Evolutionary conservation across 805 yeast species (phyloP).

Genomic region (Candida sakaeoensis): DNA sequence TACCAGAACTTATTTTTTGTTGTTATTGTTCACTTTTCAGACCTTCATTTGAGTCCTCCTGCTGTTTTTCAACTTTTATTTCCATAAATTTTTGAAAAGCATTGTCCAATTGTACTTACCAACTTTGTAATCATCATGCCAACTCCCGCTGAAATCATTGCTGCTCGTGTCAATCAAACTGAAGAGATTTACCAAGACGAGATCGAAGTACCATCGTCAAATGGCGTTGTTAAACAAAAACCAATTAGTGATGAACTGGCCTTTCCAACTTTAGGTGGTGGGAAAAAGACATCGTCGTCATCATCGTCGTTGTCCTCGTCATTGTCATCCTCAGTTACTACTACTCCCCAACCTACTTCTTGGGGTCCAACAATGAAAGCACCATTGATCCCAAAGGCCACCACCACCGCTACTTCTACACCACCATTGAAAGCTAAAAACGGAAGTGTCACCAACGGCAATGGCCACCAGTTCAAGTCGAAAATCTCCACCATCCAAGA

Average conservation of each 20-base stretch:
- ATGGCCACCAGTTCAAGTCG: constrained; percentile 23
- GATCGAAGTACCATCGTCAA: constrained; percentile 10
- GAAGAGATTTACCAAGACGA: constrained; percentile 6
- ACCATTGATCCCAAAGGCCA: constrained; percentile 14
- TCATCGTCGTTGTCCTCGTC: too few relatives aligned
- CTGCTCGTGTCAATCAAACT: constrained; percentile 32
- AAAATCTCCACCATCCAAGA: constrained; percentile 66
- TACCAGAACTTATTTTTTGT: too few relatives aligned
- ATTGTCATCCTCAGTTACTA: too few relatives aligned
- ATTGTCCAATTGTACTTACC: constrained; percentile 9
- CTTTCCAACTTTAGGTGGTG: constrained; percentile 64
- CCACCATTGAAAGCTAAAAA: constrained; percentile 13
- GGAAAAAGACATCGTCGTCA: constrained; percentile 23
- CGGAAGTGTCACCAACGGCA: constrained; percentile 8
- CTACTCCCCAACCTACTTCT: constrained; percentile 22
- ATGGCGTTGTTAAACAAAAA: constrained; percentile 6
- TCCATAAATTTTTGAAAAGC: constrained; percentile 8
- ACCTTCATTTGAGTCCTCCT: too few relatives aligned
- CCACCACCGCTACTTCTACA: constrained; percentile 11
- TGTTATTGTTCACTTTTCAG: too few relatives aligned
- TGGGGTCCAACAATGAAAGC: constrained; percentile 39
- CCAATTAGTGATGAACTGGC: constrained; percentile 52
- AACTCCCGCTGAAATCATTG: constrained; percentile 48
- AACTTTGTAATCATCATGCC: constrained; percentile 28
- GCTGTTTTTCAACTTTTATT: constrained; percentile 7